Conservation (phyloP, 176 grass and related monocot species). For the Pharus latifolius region DNA sequence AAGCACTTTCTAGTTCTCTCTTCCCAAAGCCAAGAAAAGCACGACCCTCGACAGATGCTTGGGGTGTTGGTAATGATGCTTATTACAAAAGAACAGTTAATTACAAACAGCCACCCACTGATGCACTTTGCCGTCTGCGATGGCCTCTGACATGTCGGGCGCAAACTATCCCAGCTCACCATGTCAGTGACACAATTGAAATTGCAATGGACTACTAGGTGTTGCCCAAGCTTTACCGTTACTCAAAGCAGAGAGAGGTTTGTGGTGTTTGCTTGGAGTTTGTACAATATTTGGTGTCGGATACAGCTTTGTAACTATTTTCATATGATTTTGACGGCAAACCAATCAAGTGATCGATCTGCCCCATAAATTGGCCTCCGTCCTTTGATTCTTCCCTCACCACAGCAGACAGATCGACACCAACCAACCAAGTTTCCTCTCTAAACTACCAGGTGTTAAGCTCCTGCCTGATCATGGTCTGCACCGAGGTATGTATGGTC, state of each 20-base stretch:
- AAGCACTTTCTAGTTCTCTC: conserved; percentile 21
- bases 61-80: conserved; percentile 21
- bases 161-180: background rate
- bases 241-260: conserved; percentile 6
- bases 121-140: background rate
- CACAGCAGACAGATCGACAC: background rate
- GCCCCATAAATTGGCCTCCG: conserved; percentile 5
- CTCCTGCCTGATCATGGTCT: background rate
- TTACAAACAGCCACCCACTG: background rate
- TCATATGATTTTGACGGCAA: conserved; percentile 14
- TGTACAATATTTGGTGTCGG: conserved; percentile 14
- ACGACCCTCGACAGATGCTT: conserved; percentile 19
- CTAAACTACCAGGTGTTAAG: background rate
- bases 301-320: conserved; percentile 4
- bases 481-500: conserved; percentile 1
- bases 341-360: too few relatives aligned
- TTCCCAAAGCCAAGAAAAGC: conserved; percentile 45
- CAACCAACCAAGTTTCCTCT: background rate
- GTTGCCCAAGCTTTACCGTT: conserved; percentile 38
- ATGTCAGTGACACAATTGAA: background rate
- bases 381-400: background rate
- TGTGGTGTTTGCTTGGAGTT: conserved; percentile 30
- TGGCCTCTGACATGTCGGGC: background rate
- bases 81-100: background rate
- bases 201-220: too few relatives aligned